A percentile compares a stretch with the other conserved stretches of the same genome.
These are phyloP conservation scores for Escallonia rubra DNA, from an alignment of 129 eudicot species.

Conservation along the genomic window DNA sequence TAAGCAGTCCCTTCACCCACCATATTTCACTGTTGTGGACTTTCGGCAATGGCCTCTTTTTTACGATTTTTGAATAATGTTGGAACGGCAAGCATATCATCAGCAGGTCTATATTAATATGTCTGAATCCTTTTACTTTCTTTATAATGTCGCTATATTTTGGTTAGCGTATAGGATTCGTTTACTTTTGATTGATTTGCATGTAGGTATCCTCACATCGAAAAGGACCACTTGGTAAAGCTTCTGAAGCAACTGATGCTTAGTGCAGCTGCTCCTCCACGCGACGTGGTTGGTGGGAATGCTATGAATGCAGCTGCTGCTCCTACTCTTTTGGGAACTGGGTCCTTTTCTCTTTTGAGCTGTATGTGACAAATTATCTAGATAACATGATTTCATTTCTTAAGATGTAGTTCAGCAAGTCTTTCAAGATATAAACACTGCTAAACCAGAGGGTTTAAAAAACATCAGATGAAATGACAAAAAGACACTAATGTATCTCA, in stretches of 20 bases:
- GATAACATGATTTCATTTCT: neutral
- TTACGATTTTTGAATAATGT: too few species aligned
- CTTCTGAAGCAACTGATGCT: conserved; percentile 73
- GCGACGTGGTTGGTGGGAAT: conserved; percentile 34
- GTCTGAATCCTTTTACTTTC: too few species aligned
- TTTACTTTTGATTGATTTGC: neutral
- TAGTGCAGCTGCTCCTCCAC: conserved; percentile 46
- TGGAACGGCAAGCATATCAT: too few species aligned
- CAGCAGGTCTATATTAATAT: too few species aligned
- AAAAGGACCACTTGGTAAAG: conserved; percentile 90
- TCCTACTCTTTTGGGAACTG: conserved; percentile 89
- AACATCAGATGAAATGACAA: neutral
- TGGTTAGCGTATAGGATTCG: too few species aligned
- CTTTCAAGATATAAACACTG: neutral
- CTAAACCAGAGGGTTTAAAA: neutral
- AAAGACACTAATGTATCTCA: neutral
- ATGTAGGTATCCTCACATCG: conserved; percentile 74
- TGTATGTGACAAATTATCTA: conserved; percentile 34
- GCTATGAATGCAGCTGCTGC: conserved; percentile 66
- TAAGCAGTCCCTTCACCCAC: too few species aligned
- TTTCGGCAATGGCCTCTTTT: too few species aligned
- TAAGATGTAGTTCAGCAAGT: neutral
- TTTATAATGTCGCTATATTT: too few species aligned
- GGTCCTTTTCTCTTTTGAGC: conserved; percentile 75
- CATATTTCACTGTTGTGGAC: too few species aligned